Percentiles rank a stretch among this genome's conserved stretches.
phyloP scores from a whole-genome alignment of 73 alveolate species.

The Loxodes magnus region DNA sequence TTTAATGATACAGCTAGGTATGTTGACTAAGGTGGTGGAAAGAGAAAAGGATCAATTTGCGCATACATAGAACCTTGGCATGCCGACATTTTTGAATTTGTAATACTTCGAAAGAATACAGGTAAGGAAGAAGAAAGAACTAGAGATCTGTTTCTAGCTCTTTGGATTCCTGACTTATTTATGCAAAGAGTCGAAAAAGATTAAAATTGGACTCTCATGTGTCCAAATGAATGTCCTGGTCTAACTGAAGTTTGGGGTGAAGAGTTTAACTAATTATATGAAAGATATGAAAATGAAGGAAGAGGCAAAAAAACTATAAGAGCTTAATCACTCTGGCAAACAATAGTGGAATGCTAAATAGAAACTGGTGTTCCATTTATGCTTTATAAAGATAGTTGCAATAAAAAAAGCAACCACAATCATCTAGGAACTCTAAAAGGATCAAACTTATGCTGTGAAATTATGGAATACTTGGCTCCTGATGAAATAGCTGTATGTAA shows the following conservation, averaged over 20 bases:
- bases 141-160: constrained; percentile 86
- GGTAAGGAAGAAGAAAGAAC: constrained; percentile 91
- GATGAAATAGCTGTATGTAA: constrained; percentile 94
- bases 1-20: constrained; percentile 89
- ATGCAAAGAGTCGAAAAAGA: constrained; percentile 84
- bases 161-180: constrained; percentile 92
- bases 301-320: constrained; percentile 58
- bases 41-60: constrained; percentile 95
- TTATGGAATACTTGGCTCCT: constrained; percentile 79
- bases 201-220: constrained; percentile 91
- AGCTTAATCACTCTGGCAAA: constrained; percentile 83
- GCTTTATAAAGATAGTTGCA: constrained; percentile 86
- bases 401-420: constrained; percentile 77
- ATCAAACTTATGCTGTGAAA: constrained; percentile 90
- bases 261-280: constrained; percentile 70
- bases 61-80: constrained; percentile 97
- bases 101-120: constrained; percentile 77
- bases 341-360: constrained; percentile 75
- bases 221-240: constrained; percentile 90
- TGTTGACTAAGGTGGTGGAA: constrained; percentile 97
- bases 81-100: constrained; percentile 83
- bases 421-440: constrained; percentile 89
- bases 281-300: constrained; percentile 64
- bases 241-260: constrained; percentile 70
- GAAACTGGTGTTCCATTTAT: constrained; percentile 92